Conservation (phyloP, 1,139 yeast species). For the Candida sp. region DNA sequence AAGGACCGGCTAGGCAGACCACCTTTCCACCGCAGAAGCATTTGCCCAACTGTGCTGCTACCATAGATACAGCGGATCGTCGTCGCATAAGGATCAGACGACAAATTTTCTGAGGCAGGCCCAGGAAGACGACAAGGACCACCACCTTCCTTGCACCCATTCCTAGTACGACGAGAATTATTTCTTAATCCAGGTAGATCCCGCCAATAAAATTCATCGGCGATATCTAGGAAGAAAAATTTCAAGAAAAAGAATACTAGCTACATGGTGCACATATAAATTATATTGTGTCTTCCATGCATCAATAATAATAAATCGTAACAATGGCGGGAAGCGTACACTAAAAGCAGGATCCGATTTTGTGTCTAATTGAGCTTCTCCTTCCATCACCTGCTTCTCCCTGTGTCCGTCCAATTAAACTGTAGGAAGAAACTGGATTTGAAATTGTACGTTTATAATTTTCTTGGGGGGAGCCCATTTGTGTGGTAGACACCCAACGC, state of each 20-base stretch:
- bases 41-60: too few relatives aligned
- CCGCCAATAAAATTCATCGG: not conserved
- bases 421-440: not conserved
- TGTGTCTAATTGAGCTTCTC: not conserved
- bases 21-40: too few relatives aligned
- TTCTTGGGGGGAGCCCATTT: not conserved
- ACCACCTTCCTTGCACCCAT: too few relatives aligned
- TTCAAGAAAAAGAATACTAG: too few relatives aligned
- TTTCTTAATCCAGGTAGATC: not conserved
- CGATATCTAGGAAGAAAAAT: too few relatives aligned
- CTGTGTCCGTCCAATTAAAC: not conserved
- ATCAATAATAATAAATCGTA: not conserved
- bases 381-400: not conserved
- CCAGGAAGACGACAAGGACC: too few relatives aligned
- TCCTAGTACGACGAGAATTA: too few relatives aligned
- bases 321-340: not conserved
- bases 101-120: not conserved
- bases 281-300: slow-evolving; percentile 2
- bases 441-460: not conserved
- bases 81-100: not conserved
- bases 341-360: not conserved
- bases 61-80: too few relatives aligned
- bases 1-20: too few relatives aligned
- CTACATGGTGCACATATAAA: not conserved
- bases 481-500: too few relatives aligned